These are phyloP conservation scores for Aspergillus felis DNA, from an alignment of 2,329 filamentous ascomycete genomes.

Conservation along the genomic window DNA sequence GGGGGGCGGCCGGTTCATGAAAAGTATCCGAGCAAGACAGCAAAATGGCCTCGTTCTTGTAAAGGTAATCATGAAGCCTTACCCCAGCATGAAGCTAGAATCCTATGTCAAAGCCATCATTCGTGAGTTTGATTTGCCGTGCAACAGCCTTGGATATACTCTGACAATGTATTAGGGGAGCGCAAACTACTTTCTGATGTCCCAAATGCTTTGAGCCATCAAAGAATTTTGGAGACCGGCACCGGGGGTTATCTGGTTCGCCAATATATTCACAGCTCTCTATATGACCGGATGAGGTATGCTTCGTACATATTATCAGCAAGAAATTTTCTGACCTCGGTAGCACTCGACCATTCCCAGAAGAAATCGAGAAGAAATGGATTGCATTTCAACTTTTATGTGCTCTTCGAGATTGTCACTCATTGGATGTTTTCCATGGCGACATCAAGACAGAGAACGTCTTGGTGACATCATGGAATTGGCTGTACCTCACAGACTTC, in stretches of 20 bases:
- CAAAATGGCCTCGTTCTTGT: conserved; percentile 88
- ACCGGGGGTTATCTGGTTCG: conserved; percentile 89
- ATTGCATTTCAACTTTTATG: conserved; percentile 92
- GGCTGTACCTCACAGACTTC: conserved; percentile 97
- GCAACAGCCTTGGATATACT: background rate
- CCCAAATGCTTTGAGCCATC: conserved; percentile 86
- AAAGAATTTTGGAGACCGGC: conserved; percentile 85
- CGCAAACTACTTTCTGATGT: conserved; percentile 74
- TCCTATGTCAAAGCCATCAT: conserved; percentile 73
- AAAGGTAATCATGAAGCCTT: conserved; percentile 93
- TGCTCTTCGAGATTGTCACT: conserved; percentile 86
- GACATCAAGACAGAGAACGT: conserved; percentile 99
- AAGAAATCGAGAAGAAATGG: conserved; percentile 99
- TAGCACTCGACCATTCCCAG: conserved; percentile 91
- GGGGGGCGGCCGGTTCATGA: conserved; percentile 91
- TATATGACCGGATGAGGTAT: conserved; percentile 84
- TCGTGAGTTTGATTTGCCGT: conserved; percentile 49
- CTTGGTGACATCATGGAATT: conserved; percentile 97
- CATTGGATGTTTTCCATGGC: conserved; percentile 85
- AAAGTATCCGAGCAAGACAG: conserved; percentile 86
- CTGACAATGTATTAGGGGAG: conserved; percentile 57
- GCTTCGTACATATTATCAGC: background rate
- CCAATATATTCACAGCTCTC: conserved; percentile 91
- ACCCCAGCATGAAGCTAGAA: conserved; percentile 73
- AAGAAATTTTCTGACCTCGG: conserved; percentile 21